Percentiles rank a stretch among this genome's conserved stretches.
Evolutionary conservation across 371 early-diverging fungal species (phyloP).

Genomic region (Actinomucor elegans): DNA sequence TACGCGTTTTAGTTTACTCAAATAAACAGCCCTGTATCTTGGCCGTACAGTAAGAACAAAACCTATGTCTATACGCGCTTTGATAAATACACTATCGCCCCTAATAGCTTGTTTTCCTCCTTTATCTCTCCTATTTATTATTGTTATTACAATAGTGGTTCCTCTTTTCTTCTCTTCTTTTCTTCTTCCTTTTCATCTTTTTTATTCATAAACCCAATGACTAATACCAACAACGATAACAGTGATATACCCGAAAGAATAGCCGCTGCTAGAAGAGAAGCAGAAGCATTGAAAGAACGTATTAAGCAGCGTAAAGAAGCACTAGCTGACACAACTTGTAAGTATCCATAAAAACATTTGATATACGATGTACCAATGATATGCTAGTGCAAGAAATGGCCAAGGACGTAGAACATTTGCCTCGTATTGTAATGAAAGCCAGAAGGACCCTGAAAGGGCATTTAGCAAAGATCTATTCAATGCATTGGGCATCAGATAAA

Average conservation of each 20-base stretch:
- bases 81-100: too few species aligned
- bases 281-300: slow-evolving; percentile 93
- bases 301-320: slow-evolving; percentile 87
- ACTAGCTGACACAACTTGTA: slow-evolving; percentile 91
- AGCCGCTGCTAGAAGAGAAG: slow-evolving; percentile 89
- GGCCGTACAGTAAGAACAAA: too few species aligned
- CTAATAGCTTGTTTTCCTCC: too few species aligned
- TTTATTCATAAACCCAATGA: too few species aligned
- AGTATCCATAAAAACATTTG: slow-evolving; percentile 5
- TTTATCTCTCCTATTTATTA: too few species aligned
- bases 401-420: slow-evolving; percentile 64
- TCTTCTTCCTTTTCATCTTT: too few species aligned
- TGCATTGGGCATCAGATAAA: slow-evolving; percentile 98
- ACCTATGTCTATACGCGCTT: too few species aligned
- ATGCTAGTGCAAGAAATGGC: slow-evolving; percentile 60
- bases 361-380: too few species aligned
- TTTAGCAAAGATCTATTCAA: slow-evolving; percentile 97
- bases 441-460: slow-evolving; percentile 93
- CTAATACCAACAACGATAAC: slow-evolving; percentile 16
- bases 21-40: too few species aligned
- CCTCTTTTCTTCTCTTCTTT: too few species aligned
- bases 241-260: slow-evolving; percentile 92
- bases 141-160: too few species aligned
- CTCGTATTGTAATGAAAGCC: slow-evolving; percentile 69
- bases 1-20: too few species aligned